A percentile compares a stretch with the other conserved stretches of the same genome.
Conservation (phyloP, 345 rosid species). For the Eucalyptus globulus region DNA sequence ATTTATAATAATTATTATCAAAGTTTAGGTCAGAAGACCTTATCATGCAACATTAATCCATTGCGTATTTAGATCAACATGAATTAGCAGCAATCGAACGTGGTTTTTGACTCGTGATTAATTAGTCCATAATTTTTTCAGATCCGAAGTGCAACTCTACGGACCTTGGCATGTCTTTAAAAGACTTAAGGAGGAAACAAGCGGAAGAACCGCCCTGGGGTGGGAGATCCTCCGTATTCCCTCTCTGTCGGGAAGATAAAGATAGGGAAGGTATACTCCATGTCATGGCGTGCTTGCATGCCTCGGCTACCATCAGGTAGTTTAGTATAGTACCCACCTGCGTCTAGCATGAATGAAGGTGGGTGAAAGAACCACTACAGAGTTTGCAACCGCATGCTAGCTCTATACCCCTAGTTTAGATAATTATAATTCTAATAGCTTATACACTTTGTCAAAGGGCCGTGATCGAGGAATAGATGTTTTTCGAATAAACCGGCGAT, state of each 20-base stretch:
- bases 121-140: background rate
- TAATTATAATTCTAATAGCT: no score
- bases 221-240: no score
- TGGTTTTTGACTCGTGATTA: background rate
- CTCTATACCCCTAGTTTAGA: no score
- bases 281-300: rapidly evolving
- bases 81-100: background rate
- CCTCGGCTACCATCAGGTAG: rapidly evolving
- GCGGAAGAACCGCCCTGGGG: rapidly evolving
- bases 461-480: background rate
- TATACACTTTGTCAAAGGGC: background rate
- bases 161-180: no score
- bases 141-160: rapidly evolving
- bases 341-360: rapidly evolving
- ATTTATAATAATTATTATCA: background rate
- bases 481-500: background rate
- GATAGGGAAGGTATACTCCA: no score
- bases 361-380: no score
- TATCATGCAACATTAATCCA: background rate
- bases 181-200: no score
- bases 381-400: no score
- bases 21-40: background rate
- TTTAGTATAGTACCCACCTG: no score
- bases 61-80: background rate
- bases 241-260: no score